These are phyloP conservation scores for Salisapilia sapeloensis DNA, from an alignment of 352 stramenopile genomes.

Conservation along the genomic window DNA sequence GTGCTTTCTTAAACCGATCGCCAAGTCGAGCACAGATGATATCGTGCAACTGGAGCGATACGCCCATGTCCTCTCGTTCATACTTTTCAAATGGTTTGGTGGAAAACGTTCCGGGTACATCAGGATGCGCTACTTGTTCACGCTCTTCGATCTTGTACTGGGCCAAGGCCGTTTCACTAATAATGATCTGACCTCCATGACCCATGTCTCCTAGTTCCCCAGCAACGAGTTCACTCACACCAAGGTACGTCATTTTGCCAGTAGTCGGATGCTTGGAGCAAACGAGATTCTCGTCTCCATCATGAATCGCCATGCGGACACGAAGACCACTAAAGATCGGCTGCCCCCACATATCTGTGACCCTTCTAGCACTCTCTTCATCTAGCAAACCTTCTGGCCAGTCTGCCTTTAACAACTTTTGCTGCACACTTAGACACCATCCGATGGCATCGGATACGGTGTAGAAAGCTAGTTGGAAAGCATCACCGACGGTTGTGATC, in stretches of 20 bases:
- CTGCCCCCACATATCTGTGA: slow-evolving; percentile 36
- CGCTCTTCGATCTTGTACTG: slow-evolving; percentile 22
- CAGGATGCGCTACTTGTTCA: slow-evolving; percentile 3
- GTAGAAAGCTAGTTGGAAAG: slow-evolving; percentile 71
- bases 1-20: no score
- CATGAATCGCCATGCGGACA: slow-evolving; percentile 67
- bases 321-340: slow-evolving; percentile 50
- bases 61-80: slow-evolving; percentile 15
- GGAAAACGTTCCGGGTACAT: slow-evolving; percentile 6
- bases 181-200: slow-evolving; percentile 46
- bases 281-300: slow-evolving; percentile 40
- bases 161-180: slow-evolving; percentile 28
- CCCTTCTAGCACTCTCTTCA: slow-evolving; percentile 14
- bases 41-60: slow-evolving; percentile 20
- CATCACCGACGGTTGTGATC: slow-evolving; percentile 60
- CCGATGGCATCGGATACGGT: slow-evolving; percentile 35
- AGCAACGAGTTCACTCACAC: slow-evolving; percentile 43
- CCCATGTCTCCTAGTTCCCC: slow-evolving; percentile 49
- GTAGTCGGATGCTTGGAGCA: slow-evolving; percentile 52
- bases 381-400: slow-evolving; percentile 36
- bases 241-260: slow-evolving; percentile 61
- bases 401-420: slow-evolving; percentile 33
- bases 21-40: slow-evolving; percentile 17
- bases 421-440: slow-evolving; percentile 46
- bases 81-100: slow-evolving; percentile 10